phyloP scores from a whole-genome alignment of 2,329 filamentous ascomycete genomes.

The Aspergillus niger region DNA sequence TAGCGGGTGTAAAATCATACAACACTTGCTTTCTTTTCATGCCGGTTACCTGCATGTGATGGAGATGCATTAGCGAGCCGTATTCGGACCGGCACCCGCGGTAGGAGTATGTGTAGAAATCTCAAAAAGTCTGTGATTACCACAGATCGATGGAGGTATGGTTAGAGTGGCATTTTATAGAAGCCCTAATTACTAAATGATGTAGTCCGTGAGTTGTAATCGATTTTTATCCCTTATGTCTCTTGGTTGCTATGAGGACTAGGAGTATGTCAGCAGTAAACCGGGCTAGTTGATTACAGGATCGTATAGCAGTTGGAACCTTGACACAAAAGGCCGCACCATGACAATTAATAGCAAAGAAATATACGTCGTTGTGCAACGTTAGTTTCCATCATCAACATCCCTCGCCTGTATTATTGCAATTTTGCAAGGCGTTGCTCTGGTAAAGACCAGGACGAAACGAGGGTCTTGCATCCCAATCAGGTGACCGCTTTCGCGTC shows the following conservation, averaged over 20 bases:
- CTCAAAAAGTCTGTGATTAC: background rate
- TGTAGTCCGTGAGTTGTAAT: background rate
- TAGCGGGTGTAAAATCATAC: background rate
- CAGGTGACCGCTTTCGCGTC: slow-evolving; percentile 18
- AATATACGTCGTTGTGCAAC: background rate
- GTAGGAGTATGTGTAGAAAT: background rate
- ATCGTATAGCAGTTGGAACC: background rate
- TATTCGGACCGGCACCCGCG: background rate
- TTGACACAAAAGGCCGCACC: background rate
- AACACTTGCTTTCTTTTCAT: background rate
- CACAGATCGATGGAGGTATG: background rate
- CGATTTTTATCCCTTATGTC: background rate
- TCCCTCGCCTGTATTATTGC: background rate
- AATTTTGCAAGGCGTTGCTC: background rate
- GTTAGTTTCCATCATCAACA: background rate
- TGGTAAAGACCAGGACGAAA: background rate
- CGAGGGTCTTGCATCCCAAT: slow-evolving; percentile 6
- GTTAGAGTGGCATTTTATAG: background rate
- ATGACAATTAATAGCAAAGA: background rate
- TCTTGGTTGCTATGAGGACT: background rate
- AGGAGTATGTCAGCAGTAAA: background rate
- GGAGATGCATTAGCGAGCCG: background rate
- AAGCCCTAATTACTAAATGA: background rate
- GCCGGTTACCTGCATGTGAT: background rate
- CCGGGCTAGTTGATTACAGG: background rate